phyloP scores from a whole-genome alignment of 352 stramenopile genomes.

The Globisporangium heterothallicum region DNA sequence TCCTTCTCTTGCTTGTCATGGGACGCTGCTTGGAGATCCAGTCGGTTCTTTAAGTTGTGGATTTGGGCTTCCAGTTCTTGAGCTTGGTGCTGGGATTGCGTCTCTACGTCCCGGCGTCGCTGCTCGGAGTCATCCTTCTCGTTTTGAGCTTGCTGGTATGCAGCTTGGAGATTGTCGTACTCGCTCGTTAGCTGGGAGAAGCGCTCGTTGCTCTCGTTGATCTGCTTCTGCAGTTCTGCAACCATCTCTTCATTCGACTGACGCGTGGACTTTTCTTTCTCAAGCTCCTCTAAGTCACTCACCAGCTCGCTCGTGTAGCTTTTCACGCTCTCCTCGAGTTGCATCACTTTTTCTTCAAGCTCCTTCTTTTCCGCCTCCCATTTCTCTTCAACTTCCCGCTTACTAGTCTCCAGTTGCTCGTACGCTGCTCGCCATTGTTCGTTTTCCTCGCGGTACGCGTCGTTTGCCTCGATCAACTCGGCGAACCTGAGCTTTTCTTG shows the following conservation, averaged over 20 bases:
- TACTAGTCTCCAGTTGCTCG: conserved; percentile 43
- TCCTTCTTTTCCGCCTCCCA: conserved; percentile 38
- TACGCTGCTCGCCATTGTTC: conserved; percentile 57
- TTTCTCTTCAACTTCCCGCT: conserved; percentile 39
- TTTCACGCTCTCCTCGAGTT: conserved; percentile 48
- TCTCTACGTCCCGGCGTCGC: conserved; percentile 19
- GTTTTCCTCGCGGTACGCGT: conserved; percentile 49
- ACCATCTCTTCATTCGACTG: conserved; percentile 29
- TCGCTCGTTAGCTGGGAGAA: conserved; percentile 49
- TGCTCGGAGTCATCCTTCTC: conserved; percentile 20
- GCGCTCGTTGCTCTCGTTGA: conserved; percentile 51
- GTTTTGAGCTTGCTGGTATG: conserved; percentile 28
- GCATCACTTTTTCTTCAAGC: conserved; percentile 43
- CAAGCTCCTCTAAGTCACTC: conserved; percentile 43
- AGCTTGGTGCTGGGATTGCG: conserved; percentile 14
- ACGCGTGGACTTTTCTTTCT: conserved; percentile 36
- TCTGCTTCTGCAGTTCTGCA: conserved; percentile 36
- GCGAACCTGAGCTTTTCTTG: conserved; percentile 43
- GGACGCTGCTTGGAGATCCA: not conserved
- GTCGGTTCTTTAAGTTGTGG: conserved; percentile 4
- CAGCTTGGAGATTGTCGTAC: conserved; percentile 40
- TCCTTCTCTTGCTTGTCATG: conserved; percentile 25
- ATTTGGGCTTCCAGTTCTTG: conserved; percentile 29
- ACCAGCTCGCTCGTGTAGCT: conserved; percentile 42
- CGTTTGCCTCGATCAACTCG: conserved; percentile 38